Conservation (phyloP, 306 rosid genomes). For the Medicago lupulina region DNA sequence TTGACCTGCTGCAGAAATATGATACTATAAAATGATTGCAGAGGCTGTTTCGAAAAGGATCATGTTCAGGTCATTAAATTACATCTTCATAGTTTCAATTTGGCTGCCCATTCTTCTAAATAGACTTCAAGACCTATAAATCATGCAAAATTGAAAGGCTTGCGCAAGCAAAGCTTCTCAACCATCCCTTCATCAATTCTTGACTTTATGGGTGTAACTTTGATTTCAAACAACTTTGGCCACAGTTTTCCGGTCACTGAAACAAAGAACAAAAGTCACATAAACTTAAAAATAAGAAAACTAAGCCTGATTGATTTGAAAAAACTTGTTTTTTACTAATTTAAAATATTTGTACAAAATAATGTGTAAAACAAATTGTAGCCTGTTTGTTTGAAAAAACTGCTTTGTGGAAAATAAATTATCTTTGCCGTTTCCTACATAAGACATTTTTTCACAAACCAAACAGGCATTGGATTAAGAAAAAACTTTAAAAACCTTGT, state of each 20-base stretch:
- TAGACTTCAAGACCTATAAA: slow-evolving; percentile 14
- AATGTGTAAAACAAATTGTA: background rate
- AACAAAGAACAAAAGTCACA: slow-evolving; percentile 33
- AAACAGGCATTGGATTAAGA: too few relatives aligned
- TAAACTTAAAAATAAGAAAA: slow-evolving; percentile 5
- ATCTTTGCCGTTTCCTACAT: too few relatives aligned
- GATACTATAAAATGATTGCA: background rate
- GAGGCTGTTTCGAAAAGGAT: too few relatives aligned
- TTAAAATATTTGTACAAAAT: background rate
- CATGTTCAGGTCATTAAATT: background rate
- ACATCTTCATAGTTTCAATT: background rate
- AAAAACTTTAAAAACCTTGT: too few relatives aligned
- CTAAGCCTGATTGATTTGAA: background rate
- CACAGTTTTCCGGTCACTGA: slow-evolving; percentile 94
- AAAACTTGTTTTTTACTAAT: too few relatives aligned
- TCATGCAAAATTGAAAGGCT: slow-evolving; percentile 46
- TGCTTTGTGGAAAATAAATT: too few relatives aligned
- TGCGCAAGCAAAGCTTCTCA: slow-evolving; percentile 65
- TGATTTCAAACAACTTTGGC: slow-evolving; percentile 89
- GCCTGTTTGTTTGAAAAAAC: background rate
- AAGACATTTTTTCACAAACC: too few relatives aligned
- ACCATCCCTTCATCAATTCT: slow-evolving; percentile 45
- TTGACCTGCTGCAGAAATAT: background rate
- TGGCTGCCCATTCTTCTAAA: background rate
- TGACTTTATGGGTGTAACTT: slow-evolving; percentile 53